Base-by-base conservation (phyloP, 805 yeast genomes). In the Brettanomyces nanus region DNA sequence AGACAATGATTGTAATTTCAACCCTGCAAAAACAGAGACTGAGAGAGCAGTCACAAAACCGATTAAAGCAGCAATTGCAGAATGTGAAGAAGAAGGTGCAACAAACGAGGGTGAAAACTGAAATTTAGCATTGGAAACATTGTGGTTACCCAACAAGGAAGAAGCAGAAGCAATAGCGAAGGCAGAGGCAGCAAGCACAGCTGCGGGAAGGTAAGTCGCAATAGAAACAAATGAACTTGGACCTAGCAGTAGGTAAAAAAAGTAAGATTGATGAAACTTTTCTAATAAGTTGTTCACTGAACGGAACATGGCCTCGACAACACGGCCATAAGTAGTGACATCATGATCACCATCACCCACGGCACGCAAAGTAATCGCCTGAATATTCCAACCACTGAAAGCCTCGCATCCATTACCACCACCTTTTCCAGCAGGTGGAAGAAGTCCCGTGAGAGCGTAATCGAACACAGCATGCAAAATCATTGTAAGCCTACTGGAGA, bases 231-330 rank as follows among this genome's bases (percentile, higher is more conserved):
- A 92, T 41, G 71, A 59, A 40, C 70, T 64, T 19, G 97, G 94
- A 0, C 85, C 74, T 35, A 92, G 59, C 61, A 92, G 57, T 47
- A 90, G 68, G 62, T 90, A 92, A 54, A 89, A 92, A 67, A 92
- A 92, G 53, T 87, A 92, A 1, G 96, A 85, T 61, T 92, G 99
- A 60, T 92, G 99, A 61, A 90, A 90, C 56, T 90, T 94, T 58
- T 92, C 99, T 28, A 90, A 66, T 47, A 92, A 68, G 56, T 92
- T 92, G 63, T 92, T 92, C 27, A 92, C 83, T 0, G 95, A 79
- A 43, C 98, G 73, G 54, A 89, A 79, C 6, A 82, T 66, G 3
- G 94, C 85, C 60, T 92, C 99, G 15, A 86, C 73, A 3, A 90
- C 71, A 55, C 97, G 74, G 4, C 97, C 98, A 56, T 83, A 80